These are phyloP conservation scores for Crataegus laevigata DNA, from an alignment of 306 rosid species.

Conservation along the genomic window DNA sequence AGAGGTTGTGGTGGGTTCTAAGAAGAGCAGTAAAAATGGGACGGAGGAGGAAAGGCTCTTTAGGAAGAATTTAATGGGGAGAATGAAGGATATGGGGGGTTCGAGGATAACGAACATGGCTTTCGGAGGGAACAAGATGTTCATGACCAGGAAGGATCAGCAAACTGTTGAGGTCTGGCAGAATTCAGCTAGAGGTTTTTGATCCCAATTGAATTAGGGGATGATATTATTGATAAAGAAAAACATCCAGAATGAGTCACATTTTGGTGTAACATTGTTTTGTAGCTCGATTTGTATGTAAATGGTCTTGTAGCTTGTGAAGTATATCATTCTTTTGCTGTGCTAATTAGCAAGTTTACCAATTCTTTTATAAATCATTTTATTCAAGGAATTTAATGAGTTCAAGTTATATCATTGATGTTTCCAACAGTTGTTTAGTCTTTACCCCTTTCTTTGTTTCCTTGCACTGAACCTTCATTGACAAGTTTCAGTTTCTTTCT, in stretches of 20 bases:
- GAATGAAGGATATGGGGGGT: slow-evolving; percentile 66
- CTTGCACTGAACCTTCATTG: neutral
- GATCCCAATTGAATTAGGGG: slow-evolving; percentile 8
- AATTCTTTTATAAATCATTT: slow-evolving; percentile 1
- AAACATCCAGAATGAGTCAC: neutral
- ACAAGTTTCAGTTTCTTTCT: neutral
- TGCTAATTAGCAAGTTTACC: neutral
- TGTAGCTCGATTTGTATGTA: slow-evolving; percentile 6
- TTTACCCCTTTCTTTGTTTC: neutral
- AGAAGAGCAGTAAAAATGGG: slow-evolving; percentile 11
- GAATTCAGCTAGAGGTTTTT: slow-evolving; percentile 52
- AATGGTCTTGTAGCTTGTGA: neutral
- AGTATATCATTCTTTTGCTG: neutral
- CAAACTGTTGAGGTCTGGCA: slow-evolving; percentile 93
- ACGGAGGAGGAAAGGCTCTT: slow-evolving; percentile 43
- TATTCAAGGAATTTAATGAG: neutral
- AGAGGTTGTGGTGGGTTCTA: slow-evolving; percentile 50
- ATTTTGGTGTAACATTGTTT: neutral
- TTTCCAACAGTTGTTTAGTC: neutral
- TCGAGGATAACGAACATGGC: slow-evolving; percentile 50
- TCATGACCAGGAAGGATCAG: slow-evolving; percentile 65
- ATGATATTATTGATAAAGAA: neutral
- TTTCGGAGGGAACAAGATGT: slow-evolving; percentile 92
- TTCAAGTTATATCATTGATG: neutral
- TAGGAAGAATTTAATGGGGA: slow-evolving; percentile 77